Conservation (phyloP, 208 protist genomes). For the Acanthamoeba divionensis region DNA sequence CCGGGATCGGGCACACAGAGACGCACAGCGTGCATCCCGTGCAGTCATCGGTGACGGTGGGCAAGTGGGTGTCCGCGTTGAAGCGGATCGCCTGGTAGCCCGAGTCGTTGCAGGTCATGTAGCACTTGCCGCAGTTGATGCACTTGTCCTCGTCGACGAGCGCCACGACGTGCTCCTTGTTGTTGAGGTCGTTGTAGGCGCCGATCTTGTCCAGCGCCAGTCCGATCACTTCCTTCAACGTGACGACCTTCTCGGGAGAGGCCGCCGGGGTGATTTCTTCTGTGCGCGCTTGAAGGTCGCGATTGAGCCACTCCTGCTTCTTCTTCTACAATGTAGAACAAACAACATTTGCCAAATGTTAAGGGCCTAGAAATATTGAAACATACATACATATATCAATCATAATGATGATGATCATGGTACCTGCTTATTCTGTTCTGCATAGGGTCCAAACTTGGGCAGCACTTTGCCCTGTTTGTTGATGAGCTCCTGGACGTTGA, state of each 20-base stretch:
- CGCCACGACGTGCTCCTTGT: conserved; percentile 81
- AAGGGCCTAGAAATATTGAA: too few species aligned
- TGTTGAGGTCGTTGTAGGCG: conserved; percentile 73
- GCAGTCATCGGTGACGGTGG: conserved; percentile 78
- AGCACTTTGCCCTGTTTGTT: conserved; percentile 26
- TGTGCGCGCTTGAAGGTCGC: not conserved
- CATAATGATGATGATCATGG: too few species aligned
- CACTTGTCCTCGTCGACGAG: conserved; percentile 83
- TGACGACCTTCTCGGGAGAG: not conserved
- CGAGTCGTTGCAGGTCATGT: conserved; percentile 85
- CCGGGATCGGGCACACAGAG: conserved; percentile 80
- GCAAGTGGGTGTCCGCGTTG: conserved; percentile 78
- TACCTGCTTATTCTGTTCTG: conserved; percentile 25
- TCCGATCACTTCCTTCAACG: conserved; percentile 72
- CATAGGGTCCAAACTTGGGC: conserved; percentile 64
- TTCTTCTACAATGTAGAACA: not conserved
- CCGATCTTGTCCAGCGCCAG: conserved; percentile 71
- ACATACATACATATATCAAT: too few species aligned
- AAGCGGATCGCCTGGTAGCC: conserved; percentile 83
- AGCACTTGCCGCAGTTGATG: conserved; percentile 89
- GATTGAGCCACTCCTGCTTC: not conserved
- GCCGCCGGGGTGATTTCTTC: not conserved
- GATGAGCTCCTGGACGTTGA: not conserved
- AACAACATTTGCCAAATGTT: too few species aligned
- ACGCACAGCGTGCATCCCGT: conserved; percentile 82